phyloP scores from a whole-genome alignment of 306 rosid species.

The Citrullus mucosospermus region DNA sequence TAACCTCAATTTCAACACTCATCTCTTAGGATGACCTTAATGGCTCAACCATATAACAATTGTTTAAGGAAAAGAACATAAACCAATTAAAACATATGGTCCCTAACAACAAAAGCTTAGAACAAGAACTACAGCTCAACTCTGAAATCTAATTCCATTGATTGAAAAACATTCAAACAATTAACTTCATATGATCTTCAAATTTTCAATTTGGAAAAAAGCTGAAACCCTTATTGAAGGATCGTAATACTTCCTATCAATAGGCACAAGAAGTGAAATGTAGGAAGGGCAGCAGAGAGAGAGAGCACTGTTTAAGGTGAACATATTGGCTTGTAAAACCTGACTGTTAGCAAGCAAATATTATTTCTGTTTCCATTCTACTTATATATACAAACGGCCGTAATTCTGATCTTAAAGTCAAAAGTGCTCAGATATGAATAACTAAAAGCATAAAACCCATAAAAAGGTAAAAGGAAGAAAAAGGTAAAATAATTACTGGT shows the following conservation, averaged over 20 bases:
- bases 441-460: conserved; percentile 5
- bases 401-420: conserved; percentile 25
- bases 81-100: no score
- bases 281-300: neutral
- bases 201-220: no score
- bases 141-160: no score
- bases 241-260: no score
- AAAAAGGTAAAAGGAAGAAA: neutral
- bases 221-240: no score
- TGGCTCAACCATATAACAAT: no score
- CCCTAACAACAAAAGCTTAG: no score
- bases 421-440: conserved; percentile 11
- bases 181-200: neutral
- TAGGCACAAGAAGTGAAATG: neutral
- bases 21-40: no score
- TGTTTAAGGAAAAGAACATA: no score
- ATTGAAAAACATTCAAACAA: neutral
- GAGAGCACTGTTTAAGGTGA: neutral
- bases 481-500: conserved; percentile 22
- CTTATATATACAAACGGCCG: conserved; percentile 62
- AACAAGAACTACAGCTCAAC: no score
- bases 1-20: no score
- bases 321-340: conserved; percentile 23
- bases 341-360: conserved; percentile 19
- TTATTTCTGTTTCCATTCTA: conserved; percentile 48